Evolutionary conservation across 345 rosid species (phyloP).

Genomic region (Pugionium dolabratum): DNA sequence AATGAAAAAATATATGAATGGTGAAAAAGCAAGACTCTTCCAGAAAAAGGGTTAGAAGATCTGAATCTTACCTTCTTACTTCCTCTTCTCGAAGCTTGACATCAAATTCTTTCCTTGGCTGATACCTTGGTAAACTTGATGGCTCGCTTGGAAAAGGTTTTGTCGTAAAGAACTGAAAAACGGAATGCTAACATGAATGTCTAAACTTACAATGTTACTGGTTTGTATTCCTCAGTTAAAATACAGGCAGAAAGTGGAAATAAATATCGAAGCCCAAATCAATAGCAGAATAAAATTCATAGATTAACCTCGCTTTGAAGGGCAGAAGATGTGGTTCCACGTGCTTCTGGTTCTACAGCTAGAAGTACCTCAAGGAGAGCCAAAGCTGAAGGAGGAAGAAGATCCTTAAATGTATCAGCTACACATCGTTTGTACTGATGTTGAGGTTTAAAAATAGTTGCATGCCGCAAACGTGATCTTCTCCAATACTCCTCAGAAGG

Average conservation of each 20-base stretch:
- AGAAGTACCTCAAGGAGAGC: constrained; percentile 59
- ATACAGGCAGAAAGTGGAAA: neutral
- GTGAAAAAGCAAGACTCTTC: neutral
- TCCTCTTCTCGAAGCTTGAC: constrained; percentile 56
- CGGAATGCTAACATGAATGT: neutral
- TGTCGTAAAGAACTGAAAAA: constrained; percentile 55
- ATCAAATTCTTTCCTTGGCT: constrained; percentile 67
- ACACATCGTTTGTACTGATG: constrained; percentile 59
- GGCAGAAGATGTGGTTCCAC: constrained; percentile 62
- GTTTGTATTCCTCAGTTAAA: neutral
- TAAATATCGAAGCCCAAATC: neutral
- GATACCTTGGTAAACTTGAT: constrained; percentile 63
- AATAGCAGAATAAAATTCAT: constrained; percentile 3
- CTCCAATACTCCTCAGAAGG: constrained; percentile 77
- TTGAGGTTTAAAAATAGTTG: constrained; percentile 68
- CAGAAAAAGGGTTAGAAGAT: neutral
- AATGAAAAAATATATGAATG: constrained; percentile 10
- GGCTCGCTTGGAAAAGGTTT: constrained; percentile 64
- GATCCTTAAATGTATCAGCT: constrained; percentile 53
- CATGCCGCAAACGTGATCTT: constrained; percentile 62
- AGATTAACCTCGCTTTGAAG: constrained; percentile 57
- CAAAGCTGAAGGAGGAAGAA: constrained; percentile 58
- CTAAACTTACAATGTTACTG: neutral
- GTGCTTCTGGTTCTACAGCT: constrained; percentile 60
- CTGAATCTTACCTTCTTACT: constrained; percentile 49